Conservation (phyloP, 768 basidiomycete species). For the Omphalotus guepiniiformis region DNA sequence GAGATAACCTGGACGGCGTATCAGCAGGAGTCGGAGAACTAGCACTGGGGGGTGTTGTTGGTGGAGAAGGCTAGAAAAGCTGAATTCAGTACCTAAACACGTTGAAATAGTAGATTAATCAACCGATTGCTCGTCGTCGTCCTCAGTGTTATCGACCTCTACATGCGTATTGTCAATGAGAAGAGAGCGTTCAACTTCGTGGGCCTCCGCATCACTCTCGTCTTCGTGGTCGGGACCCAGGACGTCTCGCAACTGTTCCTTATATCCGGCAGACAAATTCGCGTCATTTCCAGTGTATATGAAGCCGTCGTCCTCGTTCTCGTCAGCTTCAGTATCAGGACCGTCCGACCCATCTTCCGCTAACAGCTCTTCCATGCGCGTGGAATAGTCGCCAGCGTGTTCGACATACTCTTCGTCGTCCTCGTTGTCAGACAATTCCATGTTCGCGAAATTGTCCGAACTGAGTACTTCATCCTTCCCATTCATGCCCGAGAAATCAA, state of each 20-base stretch:
- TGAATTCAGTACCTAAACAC: background rate
- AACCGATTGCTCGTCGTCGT: slow-evolving; percentile 23
- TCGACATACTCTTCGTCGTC: slow-evolving; percentile 37
- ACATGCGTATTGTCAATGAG: slow-evolving; percentile 34
- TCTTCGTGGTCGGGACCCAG: slow-evolving; percentile 60
- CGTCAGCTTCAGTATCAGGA: slow-evolving; percentile 29
- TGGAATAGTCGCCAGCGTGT: slow-evolving; percentile 54
- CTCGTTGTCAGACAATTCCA: slow-evolving; percentile 34
- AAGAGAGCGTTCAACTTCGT: slow-evolving; percentile 44
- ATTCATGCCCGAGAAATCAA: no score
- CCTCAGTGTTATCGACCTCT: slow-evolving; percentile 22
- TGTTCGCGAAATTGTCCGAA: no score
- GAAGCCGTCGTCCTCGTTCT: slow-evolving; percentile 61
- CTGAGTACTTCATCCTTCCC: no score
- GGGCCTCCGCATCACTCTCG: slow-evolving; percentile 40
- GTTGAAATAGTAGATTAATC: slow-evolving; percentile 18
- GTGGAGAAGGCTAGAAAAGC: slow-evolving; percentile 21
- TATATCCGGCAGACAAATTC: slow-evolving; percentile 49
- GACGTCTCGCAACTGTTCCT: slow-evolving; percentile 65
- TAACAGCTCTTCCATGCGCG: slow-evolving; percentile 67
- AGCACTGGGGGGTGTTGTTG: slow-evolving; percentile 35
- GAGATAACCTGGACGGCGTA: slow-evolving; percentile 36
- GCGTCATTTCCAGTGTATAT: slow-evolving; percentile 72
- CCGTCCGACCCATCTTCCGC: slow-evolving; percentile 36
- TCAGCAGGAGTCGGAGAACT: slow-evolving; percentile 31